Conservation (phyloP, 768 basidiomycete genomes). For the Suillus luteus region DNA sequence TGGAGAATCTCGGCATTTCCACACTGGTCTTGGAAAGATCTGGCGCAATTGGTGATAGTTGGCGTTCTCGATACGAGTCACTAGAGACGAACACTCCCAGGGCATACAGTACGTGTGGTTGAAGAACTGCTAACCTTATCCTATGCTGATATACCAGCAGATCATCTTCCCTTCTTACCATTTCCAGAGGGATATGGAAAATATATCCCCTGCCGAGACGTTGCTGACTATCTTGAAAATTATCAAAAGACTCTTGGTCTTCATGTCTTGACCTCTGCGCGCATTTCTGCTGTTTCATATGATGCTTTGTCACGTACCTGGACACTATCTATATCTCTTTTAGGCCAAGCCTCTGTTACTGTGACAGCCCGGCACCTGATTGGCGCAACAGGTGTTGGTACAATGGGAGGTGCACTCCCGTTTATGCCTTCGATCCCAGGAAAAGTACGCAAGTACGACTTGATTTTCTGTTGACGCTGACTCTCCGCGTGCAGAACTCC, state of each 20-base stretch:
- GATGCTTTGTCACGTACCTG: not conserved
- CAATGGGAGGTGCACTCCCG: slow-evolving; percentile 6
- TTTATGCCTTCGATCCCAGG: slow-evolving; percentile 2
- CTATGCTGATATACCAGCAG: not conserved
- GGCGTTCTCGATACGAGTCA: slow-evolving; percentile 67
- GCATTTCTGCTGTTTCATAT: slow-evolving; percentile 4
- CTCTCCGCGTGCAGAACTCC: not conserved
- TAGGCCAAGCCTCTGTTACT: not conserved
- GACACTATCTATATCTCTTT: not conserved
- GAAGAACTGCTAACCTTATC: not conserved
- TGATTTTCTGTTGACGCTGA: not conserved
- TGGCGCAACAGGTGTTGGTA: slow-evolving; percentile 10
- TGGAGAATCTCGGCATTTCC: slow-evolving; percentile 48
- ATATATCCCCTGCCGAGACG: slow-evolving; percentile 10
- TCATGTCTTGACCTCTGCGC: slow-evolving; percentile 7
- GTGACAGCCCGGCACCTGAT: slow-evolving; percentile 11
- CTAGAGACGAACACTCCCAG: slow-evolving; percentile 30
- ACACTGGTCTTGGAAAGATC: slow-evolving; percentile 66
- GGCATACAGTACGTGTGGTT: slow-evolving; percentile 10
- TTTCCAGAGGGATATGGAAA: slow-evolving; percentile 9
- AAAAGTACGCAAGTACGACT: not conserved
- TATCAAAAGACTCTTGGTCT: slow-evolving; percentile 15
- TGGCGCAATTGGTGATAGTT: slow-evolving; percentile 59
- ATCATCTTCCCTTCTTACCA: slow-evolving; percentile 13
- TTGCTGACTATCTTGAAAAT: slow-evolving; percentile 16